Evolutionary conservation across 345 rosid species (phyloP), one percentile per base, ranked within the genome.

Genomic region (Barbarea vulgaris): DNA sequence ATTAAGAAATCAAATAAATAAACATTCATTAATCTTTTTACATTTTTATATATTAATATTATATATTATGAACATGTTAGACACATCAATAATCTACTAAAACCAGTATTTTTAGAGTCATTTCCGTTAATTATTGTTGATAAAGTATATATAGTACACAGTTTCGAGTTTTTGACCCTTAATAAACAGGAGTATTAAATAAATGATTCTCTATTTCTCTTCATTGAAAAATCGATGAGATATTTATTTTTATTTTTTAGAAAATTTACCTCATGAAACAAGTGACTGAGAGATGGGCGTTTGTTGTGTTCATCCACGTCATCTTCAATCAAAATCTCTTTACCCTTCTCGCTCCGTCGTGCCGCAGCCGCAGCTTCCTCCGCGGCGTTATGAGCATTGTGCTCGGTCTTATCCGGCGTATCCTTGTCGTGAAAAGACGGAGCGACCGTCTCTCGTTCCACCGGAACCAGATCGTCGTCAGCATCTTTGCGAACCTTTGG

Each of bases 401-500:
- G 25, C 24, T 34, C 31, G 24, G 18, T 50, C 50, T 50, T 75
- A 6, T 37, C 66, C 27, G 3, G 58, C 0, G 48, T 12, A 64
- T 9, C 9, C 25, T 73, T 72, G 52, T 61, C 21, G 24, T 22
- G 77, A 64, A 4, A 64, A 62, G 31, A 2, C 34, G 50, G 59
- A 65, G 17, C 64, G 24, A 41, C 4, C 65, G 75, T 22, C 11
- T 70, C 80, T 34, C 46, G 66, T 39, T 78, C 81, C 2, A 72
- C 81, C 24, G 81, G 81, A 9, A 31, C n/a, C 0, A 41, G 33
- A 65, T 59, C 73, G 24, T 72, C 77, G 1, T 78, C 77, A 34
- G 68, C 22, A 50, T 78, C 81, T 65, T 78, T 78, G 9, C 66
- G 81, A 78, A 78, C 81, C 77, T 78, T 78, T 30, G 81, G 81